A percentile compares a stretch with the other conserved stretches of the same genome.
Conservation (phyloP, 306 rosid genomes). For the Luffa acutangula region DNA sequence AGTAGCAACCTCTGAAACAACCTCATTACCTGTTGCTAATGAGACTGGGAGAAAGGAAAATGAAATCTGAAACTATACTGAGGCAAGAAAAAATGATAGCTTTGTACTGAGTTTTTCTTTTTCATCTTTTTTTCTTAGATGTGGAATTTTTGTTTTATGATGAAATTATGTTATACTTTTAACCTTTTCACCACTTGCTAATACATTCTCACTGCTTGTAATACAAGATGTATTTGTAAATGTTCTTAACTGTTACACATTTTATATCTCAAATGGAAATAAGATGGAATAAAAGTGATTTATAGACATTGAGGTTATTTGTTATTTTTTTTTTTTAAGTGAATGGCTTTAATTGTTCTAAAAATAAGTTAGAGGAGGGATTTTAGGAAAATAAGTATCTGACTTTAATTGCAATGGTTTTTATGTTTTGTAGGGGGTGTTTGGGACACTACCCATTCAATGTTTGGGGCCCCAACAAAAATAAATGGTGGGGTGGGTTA, state of each 20-base stretch:
- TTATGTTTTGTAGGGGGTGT: too few relatives aligned
- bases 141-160: not conserved
- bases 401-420: too few relatives aligned
- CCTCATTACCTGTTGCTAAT: constrained; percentile 33
- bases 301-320: too few relatives aligned
- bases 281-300: not conserved
- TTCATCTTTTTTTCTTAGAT: not conserved
- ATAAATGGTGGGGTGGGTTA: too few relatives aligned
- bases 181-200: not conserved
- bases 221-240: not conserved
- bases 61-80: constrained; percentile 16
- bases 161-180: not conserved
- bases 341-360: too few relatives aligned
- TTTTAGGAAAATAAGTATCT: too few relatives aligned
- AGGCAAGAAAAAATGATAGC: not conserved
- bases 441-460: too few relatives aligned
- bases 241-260: not conserved
- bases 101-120: not conserved
- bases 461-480: too few relatives aligned
- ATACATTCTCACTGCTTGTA: not conserved
- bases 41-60: constrained; percentile 37
- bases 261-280: not conserved
- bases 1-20: constrained; percentile 25
- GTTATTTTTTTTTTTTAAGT: not conserved
- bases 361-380: too few relatives aligned